Base-by-base conservation (phyloP, 1,284 basidiomycete species). In the Pseudomicrostroma phylloplanum region DNA sequence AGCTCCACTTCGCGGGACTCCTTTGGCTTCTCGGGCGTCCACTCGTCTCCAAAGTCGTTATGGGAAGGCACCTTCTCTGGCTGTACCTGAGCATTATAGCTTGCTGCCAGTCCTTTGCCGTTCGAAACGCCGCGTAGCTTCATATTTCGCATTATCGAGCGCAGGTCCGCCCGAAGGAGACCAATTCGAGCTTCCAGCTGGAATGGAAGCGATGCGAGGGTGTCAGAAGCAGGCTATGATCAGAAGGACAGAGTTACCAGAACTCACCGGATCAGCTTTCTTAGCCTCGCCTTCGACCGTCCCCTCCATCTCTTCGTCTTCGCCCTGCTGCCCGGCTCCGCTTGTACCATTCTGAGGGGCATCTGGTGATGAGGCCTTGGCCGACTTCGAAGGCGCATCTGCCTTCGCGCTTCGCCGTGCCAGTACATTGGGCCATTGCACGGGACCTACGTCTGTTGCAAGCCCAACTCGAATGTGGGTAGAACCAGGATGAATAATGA, bases 401-500 rank as follows among this genome's bases (percentile, higher is more conserved):
- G 21, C 53, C 30, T 36, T 36, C 30, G 3, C 30, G 9, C 4
- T 36, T 4, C 30, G 30, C 30, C 82, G 76, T 2, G 91, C 92
- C 66, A 94, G 86, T 26, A 91, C 88, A 75, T 86, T 87, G 1
- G 89, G 88, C 19, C 94, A 81, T 9, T 85, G 79, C 25, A 87
- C 75, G 11, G 92, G 92, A 41, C 84, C 86, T 30, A 90, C 86
- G 74, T 96, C 92, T n/a, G 88, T 89, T 0, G 93, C 92, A 72
- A 86, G 86, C 26, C 96, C 96, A 55, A 99, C 86, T 30, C 92
- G 87, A 41, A 96, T 81, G 73, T 83, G 88, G 30, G 90, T 85
- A 1, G 92, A 93, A 25, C 96, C 96, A 1, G 91, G 92, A 74
- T 99, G 96, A 61, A 99, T 89, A 43, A 99, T 88, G 62, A 99